Evolutionary conservation across 257 asterid genomes (phyloP), one percentile per base, ranked within the genome.

Genomic region (Solanum bukasovii): DNA sequence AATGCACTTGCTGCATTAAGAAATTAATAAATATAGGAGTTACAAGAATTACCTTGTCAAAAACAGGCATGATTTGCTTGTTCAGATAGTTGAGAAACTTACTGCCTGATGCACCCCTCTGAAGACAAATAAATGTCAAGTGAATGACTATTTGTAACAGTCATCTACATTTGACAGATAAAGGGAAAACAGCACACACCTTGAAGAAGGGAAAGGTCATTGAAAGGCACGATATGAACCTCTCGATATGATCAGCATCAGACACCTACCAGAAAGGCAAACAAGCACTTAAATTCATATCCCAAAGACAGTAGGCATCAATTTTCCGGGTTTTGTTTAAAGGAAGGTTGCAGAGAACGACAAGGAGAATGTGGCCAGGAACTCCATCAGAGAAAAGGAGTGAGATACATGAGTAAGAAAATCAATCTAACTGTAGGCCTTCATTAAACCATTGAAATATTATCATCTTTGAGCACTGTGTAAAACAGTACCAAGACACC

Each of bases 71-170:
- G 46, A 97, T 95, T 90, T 97, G 97, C 93, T 95, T 94, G 83
- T 88, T 93, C 93, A 96, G 88, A 91, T 95, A 97, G 88, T 87
- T 95, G 92, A 96, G 90, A 92, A 96, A 97, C 92, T 94, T 97
- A 90, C 94, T 90, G 91, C 98, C 93, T 70, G 98, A 94, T 70
- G 98, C 98, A 74, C 98, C 98, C 91, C 96, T 94, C 99, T 97
- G 91, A 38, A 89, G 86, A 87, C 63, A 93, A n/a, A 88, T 7
- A 89, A 61, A 83, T 52, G 65, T n/a, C 67, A 77, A 37, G 70
- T 67, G 40, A 85, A 42, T 68, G 67, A 67, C 59, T 85, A 88
- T 67, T 84, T 81, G 87, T 34, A 91, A 84, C 31, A 86, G 35
- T 56, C 52, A 16, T 63, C 75, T 34, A 88, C 12, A 83, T 38